These are phyloP conservation scores for Hymenochaete sp. DNA, from an alignment of 1,284 basidiomycete genomes.

Conservation along the genomic window DNA sequence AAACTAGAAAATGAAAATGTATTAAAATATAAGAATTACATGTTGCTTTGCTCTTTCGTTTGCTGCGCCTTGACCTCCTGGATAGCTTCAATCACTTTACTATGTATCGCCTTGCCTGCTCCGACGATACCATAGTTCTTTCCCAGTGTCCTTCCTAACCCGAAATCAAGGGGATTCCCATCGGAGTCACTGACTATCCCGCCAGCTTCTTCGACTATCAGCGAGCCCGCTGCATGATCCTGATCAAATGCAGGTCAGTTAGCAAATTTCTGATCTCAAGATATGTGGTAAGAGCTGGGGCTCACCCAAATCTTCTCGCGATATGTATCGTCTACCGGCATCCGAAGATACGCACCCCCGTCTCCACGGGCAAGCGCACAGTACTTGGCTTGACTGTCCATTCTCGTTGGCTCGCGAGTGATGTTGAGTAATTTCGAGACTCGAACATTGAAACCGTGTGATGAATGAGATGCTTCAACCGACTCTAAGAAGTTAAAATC, in stretches of 20 bases:
- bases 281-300: slow-evolving; percentile 9
- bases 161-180: slow-evolving; percentile 78
- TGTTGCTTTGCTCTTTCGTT: too few relatives aligned
- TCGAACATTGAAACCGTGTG: slow-evolving; percentile 73
- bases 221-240: slow-evolving; percentile 88
- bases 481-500: slow-evolving; percentile 80
- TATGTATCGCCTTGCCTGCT: slow-evolving; percentile 58
- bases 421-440: slow-evolving; percentile 69
- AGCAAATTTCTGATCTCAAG: slow-evolving; percentile 4
- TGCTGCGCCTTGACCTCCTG: slow-evolving; percentile 46
- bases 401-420: slow-evolving; percentile 62
- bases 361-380: slow-evolving; percentile 82
- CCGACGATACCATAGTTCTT: slow-evolving; percentile 88
- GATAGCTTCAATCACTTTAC: slow-evolving; percentile 67
- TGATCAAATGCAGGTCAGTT: slow-evolving; percentile 21
- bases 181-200: slow-evolving; percentile 80
- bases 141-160: slow-evolving; percentile 77
- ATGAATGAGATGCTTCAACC: slow-evolving; percentile 88
- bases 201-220: slow-evolving; percentile 87
- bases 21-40: too few relatives aligned
- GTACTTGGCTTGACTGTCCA: slow-evolving; percentile 99
- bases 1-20: too few relatives aligned
- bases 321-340: slow-evolving; percentile 81
- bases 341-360: slow-evolving; percentile 83
- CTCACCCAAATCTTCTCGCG: slow-evolving; percentile 85